Conservation (phyloP, 148 eudicot species). For the Silene latifolia region DNA sequence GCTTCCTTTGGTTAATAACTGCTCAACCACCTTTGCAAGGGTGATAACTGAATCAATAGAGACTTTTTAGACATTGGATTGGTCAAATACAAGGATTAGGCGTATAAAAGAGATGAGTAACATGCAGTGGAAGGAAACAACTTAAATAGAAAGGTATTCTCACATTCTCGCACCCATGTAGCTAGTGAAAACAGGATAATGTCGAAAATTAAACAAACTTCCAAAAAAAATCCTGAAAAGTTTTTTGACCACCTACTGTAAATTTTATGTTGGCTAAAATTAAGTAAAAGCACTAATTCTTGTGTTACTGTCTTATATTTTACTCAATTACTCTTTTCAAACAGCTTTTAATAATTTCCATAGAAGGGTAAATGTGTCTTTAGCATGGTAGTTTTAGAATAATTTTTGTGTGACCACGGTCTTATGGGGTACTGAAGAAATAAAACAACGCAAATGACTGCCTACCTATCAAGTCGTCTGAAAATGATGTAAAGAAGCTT, state of each 20-base stretch:
- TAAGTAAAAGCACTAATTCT: no score
- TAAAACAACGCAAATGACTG: no score
- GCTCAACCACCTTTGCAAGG: conserved; percentile 57
- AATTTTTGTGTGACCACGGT: no score
- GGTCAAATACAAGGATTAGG: neutral
- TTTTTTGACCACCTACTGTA: neutral
- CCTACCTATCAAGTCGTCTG: no score
- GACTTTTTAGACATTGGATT: neutral
- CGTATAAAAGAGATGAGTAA: neutral
- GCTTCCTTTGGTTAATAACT: conserved; percentile 36
- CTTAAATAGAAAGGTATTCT: neutral
- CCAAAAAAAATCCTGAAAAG: neutral
- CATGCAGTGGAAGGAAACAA: neutral
- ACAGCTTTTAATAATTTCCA: no score
- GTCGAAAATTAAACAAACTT: neutral
- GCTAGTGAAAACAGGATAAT: neutral
- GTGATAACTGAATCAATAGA: conserved; percentile 41
- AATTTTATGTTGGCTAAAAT: neutral
- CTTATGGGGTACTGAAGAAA: no score
- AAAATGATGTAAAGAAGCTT: no score
- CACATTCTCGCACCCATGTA: neutral
- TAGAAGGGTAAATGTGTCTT: no score
- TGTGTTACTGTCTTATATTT: no score
- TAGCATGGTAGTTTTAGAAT: no score
- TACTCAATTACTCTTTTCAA: no score